Base-by-base conservation (phyloP, 768 basidiomycete species). In the Panus rudis region DNA sequence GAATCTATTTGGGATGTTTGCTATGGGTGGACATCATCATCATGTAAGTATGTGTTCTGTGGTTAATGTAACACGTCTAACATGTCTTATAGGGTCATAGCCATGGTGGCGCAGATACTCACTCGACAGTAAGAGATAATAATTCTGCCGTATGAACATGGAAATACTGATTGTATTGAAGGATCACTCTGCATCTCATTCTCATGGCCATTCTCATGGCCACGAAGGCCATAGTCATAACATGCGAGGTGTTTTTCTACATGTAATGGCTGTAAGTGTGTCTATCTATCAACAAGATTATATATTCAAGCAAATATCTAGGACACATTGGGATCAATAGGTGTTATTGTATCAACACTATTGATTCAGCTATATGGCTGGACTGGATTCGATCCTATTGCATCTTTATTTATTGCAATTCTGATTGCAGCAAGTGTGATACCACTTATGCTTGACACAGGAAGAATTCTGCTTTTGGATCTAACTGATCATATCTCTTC, bases 371-470 rank as follows among this genome's bases (percentile, higher is more conserved):
- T 81, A 48, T 98, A 96, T 53, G 94, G 96, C 19, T 98, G 93
- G 92, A 97, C 94, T 11, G 92, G 92, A 16, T 99, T 97, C 60
- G 96, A 99, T 63, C 96, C 96, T 1, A 92, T 99, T 47, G 96
- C 96, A 0, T 93, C 91, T 7, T 68, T 99, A 22, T 94, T 99
- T 63, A 99, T 99, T 51, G 96, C 96, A 4, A 65, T 89, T 7
- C 67, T 99, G 51, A 99, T 99, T 53, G 90, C 91, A 17, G 93
- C 90, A 4, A 94, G 92, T 58, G 96, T 99, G 16, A 72, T 94
- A 19, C 96, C 96, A 10, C 79, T 99, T 30, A 92, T 99, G 17
- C 75, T 94, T 50, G 96, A 98, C 61, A 90, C 89, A 0, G 96
- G 90, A 2, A 82, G 78, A 52, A 79, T 98, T 8, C 74, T 99